Base-by-base conservation (phyloP, 2,329 filamentous ascomycete species). In the Claviceps spartinae region DNA sequence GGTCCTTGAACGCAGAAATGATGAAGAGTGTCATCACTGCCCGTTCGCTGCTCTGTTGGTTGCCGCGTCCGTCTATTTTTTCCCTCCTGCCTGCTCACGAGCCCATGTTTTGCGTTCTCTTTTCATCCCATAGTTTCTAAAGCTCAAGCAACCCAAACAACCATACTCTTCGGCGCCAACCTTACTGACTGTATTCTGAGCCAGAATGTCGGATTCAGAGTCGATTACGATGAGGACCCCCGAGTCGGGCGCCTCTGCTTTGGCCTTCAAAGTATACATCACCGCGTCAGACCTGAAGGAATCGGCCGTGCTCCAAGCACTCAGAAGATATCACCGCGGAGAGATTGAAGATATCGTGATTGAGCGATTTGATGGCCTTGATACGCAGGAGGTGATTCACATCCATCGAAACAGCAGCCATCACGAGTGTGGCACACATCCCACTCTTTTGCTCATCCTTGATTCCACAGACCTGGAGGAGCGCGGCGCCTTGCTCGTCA, bases 401-500 rank as follows among this genome's bases (percentile, higher is more conserved):
- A 20, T 16, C 20, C 47, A 48, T 22, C 30, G 13, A 38, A 7
- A 18, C 6, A 11, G 9, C 36, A 26, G 26, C 14, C 47, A 40
- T 36, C 18, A 53, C 18, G 43, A 47, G 22, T 9, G 7, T 1
- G 41, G n/a, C 42, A 40, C 38, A 26, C n/a, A 53, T 30, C 1
- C 41, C 6, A 50, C 36, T 5, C 42, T 50, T 38, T 30, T 53
- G 5, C 47, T 53, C 47, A 38, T 53, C 36, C 43, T 53, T 18
- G 52, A 53, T 40, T 38, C 37, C 22, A 8, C 26, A 18, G 52
- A 53, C n/a, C 22, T 48, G 20, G 20, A n/a, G 14, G 47, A 22
- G 14, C 47, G 47, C 4, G 52, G 52, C 22, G 36, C 16, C 26
- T 20, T 54, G 26, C 20, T 54, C 44, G 45, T 54, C 49, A 48